Conservation (phyloP, 2,329 filamentous ascomycete species). For the Raffaelea arxii region DNA sequence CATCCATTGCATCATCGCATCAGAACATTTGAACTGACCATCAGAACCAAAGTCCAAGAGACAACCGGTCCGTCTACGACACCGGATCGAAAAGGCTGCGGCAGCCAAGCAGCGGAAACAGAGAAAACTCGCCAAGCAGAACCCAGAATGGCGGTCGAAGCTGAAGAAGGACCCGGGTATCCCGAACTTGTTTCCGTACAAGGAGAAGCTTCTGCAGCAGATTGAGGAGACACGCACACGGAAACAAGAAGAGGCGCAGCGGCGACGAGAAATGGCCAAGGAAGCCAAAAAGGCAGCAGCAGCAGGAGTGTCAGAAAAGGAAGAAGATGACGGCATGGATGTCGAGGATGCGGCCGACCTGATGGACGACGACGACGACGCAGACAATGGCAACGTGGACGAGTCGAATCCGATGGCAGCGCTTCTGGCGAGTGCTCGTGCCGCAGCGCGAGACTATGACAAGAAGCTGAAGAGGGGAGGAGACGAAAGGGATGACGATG, state of each 20-base stretch:
- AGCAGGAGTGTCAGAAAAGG: constrained; percentile 32
- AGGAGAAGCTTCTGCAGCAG: constrained; percentile 87
- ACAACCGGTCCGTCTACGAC: constrained; percentile 73
- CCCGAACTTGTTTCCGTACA: constrained; percentile 94
- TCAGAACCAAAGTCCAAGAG: constrained; percentile 96
- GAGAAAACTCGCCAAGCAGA: constrained; percentile 86
- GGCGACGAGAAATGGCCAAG: constrained; percentile 62
- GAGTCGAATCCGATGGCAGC: constrained; percentile 83
- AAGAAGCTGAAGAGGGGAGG: constrained; percentile 51
- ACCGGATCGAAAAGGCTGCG: constrained; percentile 93
- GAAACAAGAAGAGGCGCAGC: constrained; percentile 71
- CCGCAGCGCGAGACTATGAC: constrained; percentile 68
- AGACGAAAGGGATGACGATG: constrained; percentile 33
- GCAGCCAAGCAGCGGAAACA: constrained; percentile 84
- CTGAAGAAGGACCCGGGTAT: constrained; percentile 98
- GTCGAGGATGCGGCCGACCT: constrained; percentile 47
- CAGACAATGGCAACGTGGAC: constrained; percentile 52
- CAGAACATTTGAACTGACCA: neutral
- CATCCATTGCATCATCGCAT: no score
- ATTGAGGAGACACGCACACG: constrained; percentile 79
- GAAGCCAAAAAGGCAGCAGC: constrained; percentile 47
- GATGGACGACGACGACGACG: constrained; percentile 50
- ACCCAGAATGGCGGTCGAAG: constrained; percentile 91
- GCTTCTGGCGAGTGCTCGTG: constrained; percentile 73
- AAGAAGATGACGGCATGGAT: constrained; percentile 32